A percentile compares a stretch with the other conserved stretches of the same genome.
These are phyloP conservation scores for Passiflora organensis DNA, from an alignment of 345 rosid genomes.

Conservation along the genomic window DNA sequence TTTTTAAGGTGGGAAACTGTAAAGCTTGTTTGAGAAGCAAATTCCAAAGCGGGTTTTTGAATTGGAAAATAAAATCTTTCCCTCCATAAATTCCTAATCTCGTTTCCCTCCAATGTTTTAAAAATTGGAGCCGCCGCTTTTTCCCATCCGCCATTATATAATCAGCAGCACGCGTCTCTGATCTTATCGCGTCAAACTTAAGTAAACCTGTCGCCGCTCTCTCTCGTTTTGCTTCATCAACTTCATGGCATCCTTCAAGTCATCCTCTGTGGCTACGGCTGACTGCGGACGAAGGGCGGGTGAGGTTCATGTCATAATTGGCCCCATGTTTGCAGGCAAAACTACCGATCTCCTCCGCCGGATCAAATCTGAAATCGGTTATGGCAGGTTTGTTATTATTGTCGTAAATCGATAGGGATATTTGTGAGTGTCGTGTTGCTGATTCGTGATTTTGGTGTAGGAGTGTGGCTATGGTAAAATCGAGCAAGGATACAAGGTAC, in stretches of 20 bases:
- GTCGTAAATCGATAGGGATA: neutral
- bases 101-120: conserved; percentile 1
- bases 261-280: conserved; percentile 16
- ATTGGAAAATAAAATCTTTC: neutral
- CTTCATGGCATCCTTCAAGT: conserved; percentile 40
- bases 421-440: neutral
- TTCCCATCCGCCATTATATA: neutral
- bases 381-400: conserved; percentile 45
- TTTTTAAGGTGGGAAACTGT: too few relatives aligned
- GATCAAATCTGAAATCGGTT: conserved; percentile 49
- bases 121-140: neutral
- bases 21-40: too few relatives aligned
- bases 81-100: conserved; percentile 5
- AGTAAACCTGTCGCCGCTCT: too few relatives aligned
- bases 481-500: conserved; percentile 74
- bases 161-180: too few relatives aligned
- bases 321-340: conserved; percentile 95
- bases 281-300: conserved; percentile 30
- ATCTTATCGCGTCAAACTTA: too few relatives aligned
- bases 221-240: too few relatives aligned
- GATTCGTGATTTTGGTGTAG: conserved; percentile 20
- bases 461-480: conserved; percentile 68
- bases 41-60: too few relatives aligned
- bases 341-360: conserved; percentile 91
- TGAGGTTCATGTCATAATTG: conserved; percentile 71